These are phyloP conservation scores for Beauveria brongniartii DNA, from an alignment of 2,329 filamentous ascomycete species.

Conservation along the genomic window DNA sequence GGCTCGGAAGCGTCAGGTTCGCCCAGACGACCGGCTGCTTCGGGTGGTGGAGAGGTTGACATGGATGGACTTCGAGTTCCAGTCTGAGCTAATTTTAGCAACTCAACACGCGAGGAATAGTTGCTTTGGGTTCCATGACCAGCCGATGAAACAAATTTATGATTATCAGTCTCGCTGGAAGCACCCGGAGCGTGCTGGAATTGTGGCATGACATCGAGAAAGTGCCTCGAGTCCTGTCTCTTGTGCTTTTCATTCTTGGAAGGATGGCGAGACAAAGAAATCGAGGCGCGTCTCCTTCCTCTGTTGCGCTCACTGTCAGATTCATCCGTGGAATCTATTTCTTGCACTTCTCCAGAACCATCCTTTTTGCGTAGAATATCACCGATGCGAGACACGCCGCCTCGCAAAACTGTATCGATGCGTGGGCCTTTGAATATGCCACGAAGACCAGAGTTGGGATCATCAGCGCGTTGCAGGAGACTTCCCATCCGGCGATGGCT, in stretches of 20 bases:
- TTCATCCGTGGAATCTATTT: conserved; percentile 38
- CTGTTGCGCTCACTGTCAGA: conserved; percentile 38
- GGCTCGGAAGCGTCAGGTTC: conserved; percentile 31
- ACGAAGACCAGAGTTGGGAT: conserved; percentile 31
- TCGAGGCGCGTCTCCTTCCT: conserved; percentile 30
- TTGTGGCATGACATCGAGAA: conserved; percentile 44
- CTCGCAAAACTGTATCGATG: conserved; percentile 63
- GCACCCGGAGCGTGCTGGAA: conserved; percentile 33
- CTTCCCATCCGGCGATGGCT: conserved; percentile 42
- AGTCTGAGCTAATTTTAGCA: conserved; percentile 41
- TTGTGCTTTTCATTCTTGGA: conserved; percentile 25
- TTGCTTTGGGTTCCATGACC: conserved; percentile 20
- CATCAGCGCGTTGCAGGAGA: conserved; percentile 31
- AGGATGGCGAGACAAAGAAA: conserved; percentile 27
- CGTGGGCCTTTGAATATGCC: conserved; percentile 72
- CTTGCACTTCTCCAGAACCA: conserved; percentile 24
- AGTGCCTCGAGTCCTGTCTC: conserved; percentile 32
- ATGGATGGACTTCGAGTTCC: conserved; percentile 37
- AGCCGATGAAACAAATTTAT: conserved; percentile 14
- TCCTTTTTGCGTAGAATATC: conserved; percentile 52
- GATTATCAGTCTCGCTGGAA: conserved; percentile 12
- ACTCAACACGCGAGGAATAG: conserved; percentile 38
- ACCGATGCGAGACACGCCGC: conserved; percentile 47
- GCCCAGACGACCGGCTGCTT: conserved; percentile 13
- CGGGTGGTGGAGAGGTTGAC: conserved; percentile 24